phyloP scores from a whole-genome alignment of 108 stramenopile genomes.

The Skeletonema costatum region DNA sequence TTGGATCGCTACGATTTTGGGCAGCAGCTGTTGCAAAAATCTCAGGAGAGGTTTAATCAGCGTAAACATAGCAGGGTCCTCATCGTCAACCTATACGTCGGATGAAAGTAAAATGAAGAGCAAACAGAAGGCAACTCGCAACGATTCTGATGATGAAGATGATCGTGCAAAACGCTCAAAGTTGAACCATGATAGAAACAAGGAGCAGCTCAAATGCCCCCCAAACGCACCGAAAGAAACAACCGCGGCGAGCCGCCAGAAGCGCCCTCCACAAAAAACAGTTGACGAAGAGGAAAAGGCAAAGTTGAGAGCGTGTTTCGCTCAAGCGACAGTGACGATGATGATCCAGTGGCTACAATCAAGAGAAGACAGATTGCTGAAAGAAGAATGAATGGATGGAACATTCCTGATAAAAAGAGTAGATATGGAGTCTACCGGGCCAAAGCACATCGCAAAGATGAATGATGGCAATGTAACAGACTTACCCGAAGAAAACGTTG shows the following conservation, averaged over 20 bases:
- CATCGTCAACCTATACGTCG: neutral
- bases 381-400: neutral
- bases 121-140: neutral
- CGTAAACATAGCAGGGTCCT: neutral
- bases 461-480: neutral
- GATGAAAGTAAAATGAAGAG: neutral
- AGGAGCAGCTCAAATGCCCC: neutral
- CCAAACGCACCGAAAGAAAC: neutral
- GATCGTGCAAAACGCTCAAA: neutral
- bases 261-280: neutral
- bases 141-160: neutral
- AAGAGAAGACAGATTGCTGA: neutral
- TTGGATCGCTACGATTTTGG: neutral
- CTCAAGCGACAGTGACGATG: neutral
- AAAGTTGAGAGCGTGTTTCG: neutral
- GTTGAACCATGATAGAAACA: neutral
- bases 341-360: neutral
- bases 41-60: neutral
- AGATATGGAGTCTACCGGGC: neutral
- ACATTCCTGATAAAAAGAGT: neutral
- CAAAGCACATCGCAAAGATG: neutral
- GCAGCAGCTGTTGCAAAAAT: neutral
- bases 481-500: neutral
- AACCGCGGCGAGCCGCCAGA: neutral
- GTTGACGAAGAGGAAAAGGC: neutral